Evolutionary conservation across 106 monocot genomes (phyloP).

Genomic region (Cymbidium sinense): DNA sequence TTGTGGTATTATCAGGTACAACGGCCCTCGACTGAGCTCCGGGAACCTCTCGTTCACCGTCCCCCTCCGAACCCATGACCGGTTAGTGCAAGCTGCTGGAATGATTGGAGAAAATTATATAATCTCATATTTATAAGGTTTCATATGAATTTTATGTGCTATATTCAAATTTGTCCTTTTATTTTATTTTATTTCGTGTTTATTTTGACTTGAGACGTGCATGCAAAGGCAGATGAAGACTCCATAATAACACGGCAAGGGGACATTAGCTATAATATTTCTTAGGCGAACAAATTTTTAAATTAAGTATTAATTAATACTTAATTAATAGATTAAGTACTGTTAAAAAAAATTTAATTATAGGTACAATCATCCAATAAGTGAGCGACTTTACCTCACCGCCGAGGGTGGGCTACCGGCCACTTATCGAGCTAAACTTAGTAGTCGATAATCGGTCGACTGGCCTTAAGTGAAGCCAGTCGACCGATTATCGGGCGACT

Average conservation of each 20-base stretch:
- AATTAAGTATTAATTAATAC: no score
- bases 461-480: no score
- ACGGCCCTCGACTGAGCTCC: neutral
- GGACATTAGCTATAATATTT: neutral
- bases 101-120: neutral
- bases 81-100: neutral
- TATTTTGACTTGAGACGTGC: neutral
- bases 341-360: no score
- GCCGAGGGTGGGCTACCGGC: no score
- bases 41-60: neutral
- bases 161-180: neutral
- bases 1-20: neutral
- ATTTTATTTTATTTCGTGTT: neutral
- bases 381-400: no score
- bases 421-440: no score
- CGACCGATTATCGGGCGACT: no score
- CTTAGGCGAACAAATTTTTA: no score
- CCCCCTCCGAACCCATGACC: neutral
- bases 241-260: neutral
- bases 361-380: no score
- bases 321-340: no score
- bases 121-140: neutral
- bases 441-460: no score
- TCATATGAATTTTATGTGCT: neutral
- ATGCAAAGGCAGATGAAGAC: neutral